phyloP scores from a whole-genome alignment of 345 rosid genomes.

The Dipteronia dyeriana region DNA sequence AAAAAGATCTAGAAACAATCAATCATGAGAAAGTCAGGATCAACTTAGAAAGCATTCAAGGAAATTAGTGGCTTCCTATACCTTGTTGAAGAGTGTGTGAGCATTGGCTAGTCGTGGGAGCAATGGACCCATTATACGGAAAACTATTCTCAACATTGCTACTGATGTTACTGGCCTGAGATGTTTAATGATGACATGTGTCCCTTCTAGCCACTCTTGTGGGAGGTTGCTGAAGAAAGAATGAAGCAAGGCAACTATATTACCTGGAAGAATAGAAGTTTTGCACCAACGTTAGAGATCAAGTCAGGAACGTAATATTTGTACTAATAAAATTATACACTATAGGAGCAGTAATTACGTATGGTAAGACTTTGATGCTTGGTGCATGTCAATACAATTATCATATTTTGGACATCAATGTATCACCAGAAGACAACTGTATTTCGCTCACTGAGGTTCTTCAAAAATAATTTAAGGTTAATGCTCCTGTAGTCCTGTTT shows the following conservation, averaged over 20 bases:
- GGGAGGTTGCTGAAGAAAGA: slow-evolving; percentile 97
- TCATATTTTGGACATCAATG: not conserved
- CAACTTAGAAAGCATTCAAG: not conserved
- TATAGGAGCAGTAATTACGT: not conserved
- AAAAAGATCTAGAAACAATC: not conserved
- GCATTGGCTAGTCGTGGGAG: slow-evolving; percentile 94
- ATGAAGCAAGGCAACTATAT: slow-evolving; percentile 86
- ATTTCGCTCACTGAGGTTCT: not conserved
- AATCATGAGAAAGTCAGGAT: not conserved
- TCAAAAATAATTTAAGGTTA: not conserved
- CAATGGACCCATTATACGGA: slow-evolving; percentile 94
- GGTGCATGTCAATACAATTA: not conserved
- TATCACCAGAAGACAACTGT: not conserved
- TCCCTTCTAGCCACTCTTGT: slow-evolving; percentile 98
- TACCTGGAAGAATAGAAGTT: slow-evolving; percentile 58
- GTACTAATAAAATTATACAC: not conserved
- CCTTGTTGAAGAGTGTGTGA: slow-evolving; percentile 91
- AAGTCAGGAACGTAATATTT: not conserved
- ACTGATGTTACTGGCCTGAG: slow-evolving; percentile 90
- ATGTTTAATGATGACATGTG: slow-evolving; percentile 72
- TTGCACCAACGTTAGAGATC: slow-evolving; percentile 24
- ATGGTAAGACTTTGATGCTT: not conserved
- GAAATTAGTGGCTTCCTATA: slow-evolving; percentile 25
- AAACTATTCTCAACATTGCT: slow-evolving; percentile 90
- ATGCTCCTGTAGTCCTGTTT: not conserved